phyloP scores from a whole-genome alignment of 371 early-diverging fungal genomes.

The Smittium culicis region DNA sequence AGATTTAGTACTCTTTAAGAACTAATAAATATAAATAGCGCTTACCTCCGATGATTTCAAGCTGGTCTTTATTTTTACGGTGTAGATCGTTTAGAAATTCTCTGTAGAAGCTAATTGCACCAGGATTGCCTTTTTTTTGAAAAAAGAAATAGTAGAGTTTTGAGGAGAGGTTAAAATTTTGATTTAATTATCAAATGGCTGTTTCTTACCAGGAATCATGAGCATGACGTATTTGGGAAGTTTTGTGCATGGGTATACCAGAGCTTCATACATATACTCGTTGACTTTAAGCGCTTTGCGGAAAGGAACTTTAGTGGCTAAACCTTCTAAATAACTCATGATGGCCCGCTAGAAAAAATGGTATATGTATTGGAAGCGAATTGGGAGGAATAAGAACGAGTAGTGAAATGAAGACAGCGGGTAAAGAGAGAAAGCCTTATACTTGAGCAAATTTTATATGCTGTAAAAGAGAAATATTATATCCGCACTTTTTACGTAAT shows the following conservation, averaged over 20 bases:
- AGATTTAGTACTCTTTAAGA: background rate
- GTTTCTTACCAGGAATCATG: constrained; percentile 9
- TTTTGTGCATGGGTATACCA: background rate
- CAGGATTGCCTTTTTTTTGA: constrained; percentile 27
- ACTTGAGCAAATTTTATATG: no score
- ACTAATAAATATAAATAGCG: background rate
- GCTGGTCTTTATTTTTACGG: constrained; percentile 8
- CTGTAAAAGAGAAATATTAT: no score
- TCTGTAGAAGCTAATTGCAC: constrained; percentile 26
- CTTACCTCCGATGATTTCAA: constrained; percentile 24
- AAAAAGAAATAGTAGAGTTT: constrained; percentile 13
- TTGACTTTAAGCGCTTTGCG: background rate
- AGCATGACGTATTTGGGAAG: constrained; percentile 6
- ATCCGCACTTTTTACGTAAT: no score
- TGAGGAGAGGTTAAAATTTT: no score
- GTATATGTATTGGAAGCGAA: no score
- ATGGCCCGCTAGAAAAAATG: no score
- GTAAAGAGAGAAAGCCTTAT: no score
- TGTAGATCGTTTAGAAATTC: constrained; percentile 24
- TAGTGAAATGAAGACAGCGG: no score
- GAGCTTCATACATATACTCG: background rate
- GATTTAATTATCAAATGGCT: background rate
- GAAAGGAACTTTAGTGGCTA: background rate
- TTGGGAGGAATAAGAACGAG: no score
- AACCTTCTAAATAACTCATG: no score